A percentile compares a stretch with the other conserved stretches of the same genome.
Conservation (phyloP, 2,329 filamentous ascomycete species). For the Chaetomiaceae sp. region DNA sequence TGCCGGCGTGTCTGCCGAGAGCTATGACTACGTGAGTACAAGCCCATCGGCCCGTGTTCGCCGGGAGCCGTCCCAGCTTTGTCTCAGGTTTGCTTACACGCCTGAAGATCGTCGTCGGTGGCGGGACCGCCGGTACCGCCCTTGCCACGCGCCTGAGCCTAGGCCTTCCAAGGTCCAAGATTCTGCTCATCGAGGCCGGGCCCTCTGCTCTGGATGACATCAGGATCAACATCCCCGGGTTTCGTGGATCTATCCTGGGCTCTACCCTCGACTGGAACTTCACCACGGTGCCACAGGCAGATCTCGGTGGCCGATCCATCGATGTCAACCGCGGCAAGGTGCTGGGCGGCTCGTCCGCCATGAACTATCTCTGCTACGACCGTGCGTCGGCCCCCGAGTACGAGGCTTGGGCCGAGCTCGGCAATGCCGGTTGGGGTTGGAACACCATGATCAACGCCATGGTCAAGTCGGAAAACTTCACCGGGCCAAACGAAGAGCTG, state of each 20-base stretch:
- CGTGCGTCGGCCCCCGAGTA: conserved; percentile 34
- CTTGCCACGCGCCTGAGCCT: conserved; percentile 32
- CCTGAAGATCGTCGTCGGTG: conserved; percentile 30
- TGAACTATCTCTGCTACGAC: conserved; percentile 42
- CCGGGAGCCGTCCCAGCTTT: neutral
- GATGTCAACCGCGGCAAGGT: conserved; percentile 43
- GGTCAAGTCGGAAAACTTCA: conserved; percentile 27
- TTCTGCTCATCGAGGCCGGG: conserved; percentile 33
- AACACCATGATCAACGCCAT: conserved; percentile 22
- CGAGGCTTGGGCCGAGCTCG: conserved; percentile 36
- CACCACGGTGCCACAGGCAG: conserved; percentile 37
- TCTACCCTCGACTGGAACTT: conserved; percentile 40
- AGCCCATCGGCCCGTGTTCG: too few relatives aligned
- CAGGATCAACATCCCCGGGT: conserved; percentile 32
- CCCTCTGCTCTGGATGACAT: conserved; percentile 29
- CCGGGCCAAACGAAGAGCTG: conserved; percentile 16
- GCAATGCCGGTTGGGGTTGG: conserved; percentile 30
- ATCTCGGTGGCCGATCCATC: conserved; percentile 37
- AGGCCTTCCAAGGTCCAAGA: conserved; percentile 28
- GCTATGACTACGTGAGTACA: conserved; percentile 26
- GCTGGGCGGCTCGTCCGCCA: conserved; percentile 43
- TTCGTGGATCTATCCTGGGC: conserved; percentile 29
- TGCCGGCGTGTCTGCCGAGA: neutral
- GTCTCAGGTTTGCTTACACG: neutral
- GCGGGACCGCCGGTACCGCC: conserved; percentile 33